Evolutionary conservation across 208 protist genomes (phyloP).

Genomic region (Trypanosoma lewisi): DNA sequence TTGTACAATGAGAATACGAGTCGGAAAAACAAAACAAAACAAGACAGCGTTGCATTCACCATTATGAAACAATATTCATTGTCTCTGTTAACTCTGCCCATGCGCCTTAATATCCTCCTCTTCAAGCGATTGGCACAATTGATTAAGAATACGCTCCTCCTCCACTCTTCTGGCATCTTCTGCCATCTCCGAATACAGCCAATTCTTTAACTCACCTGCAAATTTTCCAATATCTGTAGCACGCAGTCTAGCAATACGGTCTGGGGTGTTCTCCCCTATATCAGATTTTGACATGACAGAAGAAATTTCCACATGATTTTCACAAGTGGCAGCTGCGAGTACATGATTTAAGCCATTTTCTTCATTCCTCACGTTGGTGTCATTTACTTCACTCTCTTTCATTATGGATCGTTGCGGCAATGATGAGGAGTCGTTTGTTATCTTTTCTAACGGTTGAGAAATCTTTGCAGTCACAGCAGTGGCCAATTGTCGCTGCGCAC

Average conservation of each 20-base stretch:
- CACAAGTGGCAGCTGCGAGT: background rate
- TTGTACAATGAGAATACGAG: background rate
- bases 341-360: background rate
- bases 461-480: background rate
- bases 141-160: conserved; percentile 28
- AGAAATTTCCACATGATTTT: background rate
- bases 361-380: background rate
- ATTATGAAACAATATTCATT: background rate
- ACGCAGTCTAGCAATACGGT: background rate
- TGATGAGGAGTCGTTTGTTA: background rate
- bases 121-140: conserved; percentile 27
- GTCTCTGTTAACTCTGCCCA: background rate
- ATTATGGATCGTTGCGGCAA: background rate
- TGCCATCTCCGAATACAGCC: conserved; percentile 50
- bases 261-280: background rate
- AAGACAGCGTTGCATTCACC: background rate
- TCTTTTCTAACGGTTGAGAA: conserved; percentile 10
- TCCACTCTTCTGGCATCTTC: conserved; percentile 25
- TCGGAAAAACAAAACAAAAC: background rate
- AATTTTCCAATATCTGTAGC: conserved; percentile 11
- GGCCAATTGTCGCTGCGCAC: conserved; percentile 2
- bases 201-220: conserved; percentile 32
- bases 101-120: background rate
- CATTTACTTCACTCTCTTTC: background rate
- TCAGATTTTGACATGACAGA: background rate